A percentile compares a stretch with the other conserved stretches of the same genome.
These are phyloP conservation scores for Hypoxylon lienhwacheense DNA, from an alignment of 495 filamentous ascomycete species.

Conservation along the genomic window DNA sequence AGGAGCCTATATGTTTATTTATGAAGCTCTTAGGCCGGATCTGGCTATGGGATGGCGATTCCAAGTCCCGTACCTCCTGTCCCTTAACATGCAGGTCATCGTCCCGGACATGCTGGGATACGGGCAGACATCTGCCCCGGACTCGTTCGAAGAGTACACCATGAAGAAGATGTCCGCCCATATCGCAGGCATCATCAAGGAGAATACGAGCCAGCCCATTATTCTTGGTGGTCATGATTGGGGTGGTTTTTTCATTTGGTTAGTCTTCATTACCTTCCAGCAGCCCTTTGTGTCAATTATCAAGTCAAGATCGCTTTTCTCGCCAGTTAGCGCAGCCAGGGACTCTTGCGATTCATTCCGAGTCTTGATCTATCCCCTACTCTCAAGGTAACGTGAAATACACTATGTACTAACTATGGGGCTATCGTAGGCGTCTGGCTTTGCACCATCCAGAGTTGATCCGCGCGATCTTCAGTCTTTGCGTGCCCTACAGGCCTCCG, in stretches of 20 bases:
- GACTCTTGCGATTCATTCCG: background rate
- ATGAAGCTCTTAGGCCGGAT: conserved; percentile 62
- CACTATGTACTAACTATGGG: background rate
- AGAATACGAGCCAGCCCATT: conserved; percentile 36
- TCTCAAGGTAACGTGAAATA: conserved; percentile 14
- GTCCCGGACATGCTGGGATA: conserved; percentile 82
- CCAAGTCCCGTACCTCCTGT: conserved; percentile 76
- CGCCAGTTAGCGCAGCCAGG: background rate
- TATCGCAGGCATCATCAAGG: conserved; percentile 63
- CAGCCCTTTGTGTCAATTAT: background rate
- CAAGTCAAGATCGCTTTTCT: background rate
- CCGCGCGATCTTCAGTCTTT: conserved; percentile 72
- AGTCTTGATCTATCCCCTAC: conserved; percentile 36
- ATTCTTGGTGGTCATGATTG: conserved; percentile 86
- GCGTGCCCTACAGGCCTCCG: conserved; percentile 69
- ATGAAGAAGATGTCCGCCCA: conserved; percentile 71
- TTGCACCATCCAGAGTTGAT: conserved; percentile 73
- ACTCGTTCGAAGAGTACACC: conserved; percentile 59
- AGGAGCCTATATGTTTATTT: background rate
- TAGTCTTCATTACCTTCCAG: conserved; percentile 1
- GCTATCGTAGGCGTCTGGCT: conserved; percentile 53
- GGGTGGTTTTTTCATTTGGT: conserved; percentile 61
- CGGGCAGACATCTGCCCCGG: conserved; percentile 67
- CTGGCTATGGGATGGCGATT: conserved; percentile 74
- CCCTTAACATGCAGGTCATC: conserved; percentile 69